Base-by-base conservation (phyloP, 345 rosid genomes). In the Eucalyptus marginata region DNA sequence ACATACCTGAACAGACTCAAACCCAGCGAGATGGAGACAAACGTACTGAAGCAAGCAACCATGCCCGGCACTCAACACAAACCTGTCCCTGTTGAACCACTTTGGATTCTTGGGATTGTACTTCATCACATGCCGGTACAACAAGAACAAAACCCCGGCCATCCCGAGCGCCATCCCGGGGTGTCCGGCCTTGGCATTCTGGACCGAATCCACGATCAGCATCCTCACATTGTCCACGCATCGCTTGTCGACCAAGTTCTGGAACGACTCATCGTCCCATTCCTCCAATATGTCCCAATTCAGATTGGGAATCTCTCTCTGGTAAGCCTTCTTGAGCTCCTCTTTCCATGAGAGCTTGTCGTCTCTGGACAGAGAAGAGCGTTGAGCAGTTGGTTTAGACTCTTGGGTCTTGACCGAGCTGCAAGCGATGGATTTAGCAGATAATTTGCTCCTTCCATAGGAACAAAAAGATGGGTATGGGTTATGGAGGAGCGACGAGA, bases 151-250 rank as follows among this genome's bases (percentile, higher is more conserved):
- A 29, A 92, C 88, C 64, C 86, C 91, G 43, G 95, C 96, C 90
- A 93, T 91, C 9, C 96, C 95, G 90, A 95, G 90, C 7, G 95
- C 94, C 89, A 95, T 89, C 2, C 96, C 95, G 24, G 95, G 96
- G 88, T 94, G 96, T 24, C 95, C 96, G 9, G 95, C 92, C 9
- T 94, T 93, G 12, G 95, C 96, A 85, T 92, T 94, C 92, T 95
- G 93, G 46, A 94, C 95, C 13, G 95, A 93, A 88, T 95, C 96
- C 25, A 94, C 93, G 1, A 93, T 92, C 89, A 95, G 88, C 90
- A 94, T 92, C 87, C 95, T 90, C n/a, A 94, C 91, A 86, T 92
- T 86, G 88, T 94, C 93, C 31, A 95, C 93, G 87, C 94, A 92
- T 86, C 90, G 88, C 90, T 93, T 92, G 44, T 92, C 95, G 13